Evolutionary conservation across 2,329 filamentous ascomycete genomes (phyloP), one percentile per base, ranked within the genome.

Genomic region (Trichoderma atrobrunneum): DNA sequence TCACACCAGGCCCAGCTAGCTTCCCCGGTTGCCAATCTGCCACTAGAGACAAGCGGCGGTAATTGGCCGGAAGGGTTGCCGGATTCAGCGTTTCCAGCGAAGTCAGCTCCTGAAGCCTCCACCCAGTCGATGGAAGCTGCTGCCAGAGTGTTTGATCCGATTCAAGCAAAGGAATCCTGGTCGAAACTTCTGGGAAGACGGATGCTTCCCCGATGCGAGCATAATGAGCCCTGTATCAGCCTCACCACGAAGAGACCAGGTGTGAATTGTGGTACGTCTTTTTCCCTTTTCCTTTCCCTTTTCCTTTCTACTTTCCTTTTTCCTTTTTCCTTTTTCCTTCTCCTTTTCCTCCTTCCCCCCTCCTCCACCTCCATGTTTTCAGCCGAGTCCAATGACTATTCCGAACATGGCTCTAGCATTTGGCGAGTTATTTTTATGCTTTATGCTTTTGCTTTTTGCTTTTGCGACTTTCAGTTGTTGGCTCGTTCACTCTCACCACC

Each of bases 211-310:
- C 88, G 87, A 72, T 99, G 96, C 79, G 94, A 98, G 62, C 96
- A 99, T 78, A 86, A 90, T 68, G 95, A 98, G 77, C 92, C 93
- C 3, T 98, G 96, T 81, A 92, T 94, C 74, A 93, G 87, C 75
- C 84, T 95, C 66, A 87, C 91, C 21, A 97, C 95, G 1, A 98
- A 95, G 84, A 98, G 98, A 79, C 87, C 93, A 0, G 96, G 96
- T 1, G 84, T 93, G 74, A 99, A 98, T 78, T 91, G 79, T 82
- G 95, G 86, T 88, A 82, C 78, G 85, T 83, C 24, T 3, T 48
- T 1, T 61, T 21, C 54, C n/a, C 28, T 21, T 39, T 5, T 34
- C 24, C 2, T 51, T 51, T 28, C 14, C n/a, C 26, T 39, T 10
- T 21, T 4, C n/a, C 6, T 21, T 4, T 18, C 12, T n/a, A n/a